phyloP scores from a whole-genome alignment of 1,284 basidiomycete genomes.

The Heterobasidion occidentale region DNA sequence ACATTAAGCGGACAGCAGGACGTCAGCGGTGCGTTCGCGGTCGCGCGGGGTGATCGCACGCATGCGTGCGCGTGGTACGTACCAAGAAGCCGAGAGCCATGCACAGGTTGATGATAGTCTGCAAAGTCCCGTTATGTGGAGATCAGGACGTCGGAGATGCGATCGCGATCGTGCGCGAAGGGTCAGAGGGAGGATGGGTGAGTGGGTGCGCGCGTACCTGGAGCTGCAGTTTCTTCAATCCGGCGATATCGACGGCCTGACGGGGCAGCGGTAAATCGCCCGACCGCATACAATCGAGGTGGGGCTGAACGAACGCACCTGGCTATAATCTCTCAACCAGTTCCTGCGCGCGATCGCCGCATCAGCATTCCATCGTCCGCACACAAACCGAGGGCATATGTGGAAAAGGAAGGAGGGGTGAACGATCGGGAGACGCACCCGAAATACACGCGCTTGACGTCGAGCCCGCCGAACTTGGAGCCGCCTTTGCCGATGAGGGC shows the following conservation, averaged over 20 bases:
- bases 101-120: slow-evolving; percentile 83
- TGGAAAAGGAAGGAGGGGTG: no score
- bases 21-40: not conserved
- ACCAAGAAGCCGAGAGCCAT: slow-evolving; percentile 87
- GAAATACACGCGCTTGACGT: slow-evolving; percentile 74
- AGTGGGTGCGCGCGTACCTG: slow-evolving; percentile 33
- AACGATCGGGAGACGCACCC: slow-evolving; percentile 36
- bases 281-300: not conserved
- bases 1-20: not conserved
- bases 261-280: not conserved
- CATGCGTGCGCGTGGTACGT: slow-evolving; percentile 8
- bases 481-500: slow-evolving; percentile 53
- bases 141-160: no score
- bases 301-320: slow-evolving; percentile 28
- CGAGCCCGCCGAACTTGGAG: slow-evolving; percentile 65
- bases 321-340: slow-evolving; percentile 80
- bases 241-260: slow-evolving; percentile 80
- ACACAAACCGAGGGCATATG: no score
- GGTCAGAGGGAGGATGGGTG: no score
- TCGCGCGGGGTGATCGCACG: no score
- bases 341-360: slow-evolving; percentile 33
- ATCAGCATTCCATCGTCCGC: no score
- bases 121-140: not conserved
- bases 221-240: slow-evolving; percentile 64
- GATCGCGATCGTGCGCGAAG: no score